phyloP scores from a whole-genome alignment of 1,284 basidiomycete genomes.

The Apiotrichum mycotoxinovorans region DNA sequence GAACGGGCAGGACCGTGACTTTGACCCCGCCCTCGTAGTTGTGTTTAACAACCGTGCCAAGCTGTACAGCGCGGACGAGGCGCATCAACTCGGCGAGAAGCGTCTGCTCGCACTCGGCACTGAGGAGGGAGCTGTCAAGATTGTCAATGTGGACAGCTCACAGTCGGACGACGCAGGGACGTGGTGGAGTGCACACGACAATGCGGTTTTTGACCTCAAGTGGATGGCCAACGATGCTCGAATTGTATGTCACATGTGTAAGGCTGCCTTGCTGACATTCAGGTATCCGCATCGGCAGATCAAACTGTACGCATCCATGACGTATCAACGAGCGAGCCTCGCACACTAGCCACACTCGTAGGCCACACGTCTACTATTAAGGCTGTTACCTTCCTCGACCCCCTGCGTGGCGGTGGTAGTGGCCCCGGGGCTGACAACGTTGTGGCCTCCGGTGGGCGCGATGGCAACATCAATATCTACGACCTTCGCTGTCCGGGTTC shows the following conservation, averaged over 20 bases:
- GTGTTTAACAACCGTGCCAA: constrained; percentile 38
- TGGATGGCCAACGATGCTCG: constrained; percentile 65
- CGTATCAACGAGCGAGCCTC: constrained; percentile 25
- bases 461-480: constrained; percentile 50
- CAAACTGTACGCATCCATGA: constrained; percentile 41
- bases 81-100: constrained; percentile 15
- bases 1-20: constrained; percentile 32
- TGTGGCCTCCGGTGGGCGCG: constrained; percentile 45
- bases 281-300: constrained; percentile 49
- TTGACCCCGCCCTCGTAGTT: constrained; percentile 34
- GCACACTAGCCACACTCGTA: constrained; percentile 30
- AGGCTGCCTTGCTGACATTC: background rate
- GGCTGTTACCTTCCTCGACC: constrained; percentile 40
- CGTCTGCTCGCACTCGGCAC: constrained; percentile 40
- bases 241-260: constrained; percentile 33
- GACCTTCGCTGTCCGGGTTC: constrained; percentile 44
- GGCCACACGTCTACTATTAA: constrained; percentile 49
- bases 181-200: constrained; percentile 60
- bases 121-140: constrained; percentile 42
- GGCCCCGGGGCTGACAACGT: constrained; percentile 24
- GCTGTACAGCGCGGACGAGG: constrained; percentile 20
- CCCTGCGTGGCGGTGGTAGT: constrained; percentile 19
- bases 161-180: constrained; percentile 1
- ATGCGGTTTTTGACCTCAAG: constrained; percentile 72
- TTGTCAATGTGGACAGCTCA: constrained; percentile 42